These are phyloP conservation scores for Irpex rosettiformis DNA, from an alignment of 1,284 basidiomycete genomes.

Conservation along the genomic window DNA sequence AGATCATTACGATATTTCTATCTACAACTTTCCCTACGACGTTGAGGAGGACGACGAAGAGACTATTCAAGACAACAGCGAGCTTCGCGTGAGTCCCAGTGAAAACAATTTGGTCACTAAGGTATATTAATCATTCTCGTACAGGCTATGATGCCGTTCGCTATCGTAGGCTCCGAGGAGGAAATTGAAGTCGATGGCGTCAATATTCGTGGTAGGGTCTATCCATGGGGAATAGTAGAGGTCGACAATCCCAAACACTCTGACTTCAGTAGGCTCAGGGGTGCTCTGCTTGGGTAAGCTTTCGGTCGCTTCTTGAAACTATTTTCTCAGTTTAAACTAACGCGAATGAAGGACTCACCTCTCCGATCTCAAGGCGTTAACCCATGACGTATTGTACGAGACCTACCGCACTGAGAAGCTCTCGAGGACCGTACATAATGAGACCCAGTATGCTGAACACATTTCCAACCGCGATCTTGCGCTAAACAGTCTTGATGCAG, in stretches of 20 bases:
- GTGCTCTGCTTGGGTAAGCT: constrained; percentile 79
- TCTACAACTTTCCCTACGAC: constrained; percentile 99
- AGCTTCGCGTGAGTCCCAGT: constrained; percentile 66
- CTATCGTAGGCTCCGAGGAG: constrained; percentile 96
- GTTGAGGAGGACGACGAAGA: constrained; percentile 99
- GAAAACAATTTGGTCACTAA: not conserved
- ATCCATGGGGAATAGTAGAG: constrained; percentile 98
- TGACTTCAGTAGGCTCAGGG: constrained; percentile 91
- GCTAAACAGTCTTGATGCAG: constrained; percentile 32
- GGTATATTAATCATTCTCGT: not conserved
- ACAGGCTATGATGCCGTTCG: constrained; percentile 92
- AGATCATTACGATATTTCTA: constrained; percentile 96
- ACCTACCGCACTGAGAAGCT: constrained; percentile 99
- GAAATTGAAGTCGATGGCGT: constrained; percentile 94
- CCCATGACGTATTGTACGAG: constrained; percentile 93
- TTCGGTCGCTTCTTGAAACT: not conserved
- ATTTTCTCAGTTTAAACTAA: constrained; percentile 3
- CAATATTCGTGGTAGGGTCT: constrained; percentile 87
- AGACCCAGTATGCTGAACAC: constrained; percentile 61
- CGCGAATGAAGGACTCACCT: constrained; percentile 75
- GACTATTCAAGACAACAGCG: constrained; percentile 96
- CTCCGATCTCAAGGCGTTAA: constrained; percentile 91
- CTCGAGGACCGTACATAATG: constrained; percentile 87
- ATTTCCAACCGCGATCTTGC: not conserved
- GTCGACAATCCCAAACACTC: constrained; percentile 99